A percentile compares a stretch with the other conserved stretches of the same genome.
These are phyloP conservation scores for Phtheirospermum japonicum DNA, from an alignment of 257 asterid species.

Conservation along the genomic window DNA sequence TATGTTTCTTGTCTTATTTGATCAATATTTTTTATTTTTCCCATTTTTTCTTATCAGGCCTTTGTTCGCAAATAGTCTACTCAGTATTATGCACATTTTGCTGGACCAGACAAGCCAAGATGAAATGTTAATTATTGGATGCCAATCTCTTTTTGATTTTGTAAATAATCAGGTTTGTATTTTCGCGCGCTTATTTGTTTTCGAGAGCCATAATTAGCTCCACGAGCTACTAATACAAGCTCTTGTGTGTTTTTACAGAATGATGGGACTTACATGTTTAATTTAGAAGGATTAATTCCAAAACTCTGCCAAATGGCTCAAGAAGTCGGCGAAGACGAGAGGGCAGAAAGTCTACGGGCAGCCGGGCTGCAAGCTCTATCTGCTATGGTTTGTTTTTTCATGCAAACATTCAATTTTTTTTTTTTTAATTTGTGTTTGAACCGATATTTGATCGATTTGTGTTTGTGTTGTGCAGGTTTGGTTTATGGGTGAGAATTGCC, in stretches of 20 bases:
- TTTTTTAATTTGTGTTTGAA: constrained; percentile 4
- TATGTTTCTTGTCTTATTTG: neutral
- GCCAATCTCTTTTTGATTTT: constrained; percentile 87
- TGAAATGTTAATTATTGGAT: constrained; percentile 77
- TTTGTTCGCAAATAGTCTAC: constrained; percentile 80
- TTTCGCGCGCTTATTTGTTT: constrained; percentile 7
- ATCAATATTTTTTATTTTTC: neutral
- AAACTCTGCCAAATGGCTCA: constrained; percentile 86
- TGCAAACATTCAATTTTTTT: no score
- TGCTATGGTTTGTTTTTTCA: constrained; percentile 56
- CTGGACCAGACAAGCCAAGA: constrained; percentile 83
- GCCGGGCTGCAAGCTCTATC: constrained; percentile 81
- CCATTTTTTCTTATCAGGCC: constrained; percentile 56
- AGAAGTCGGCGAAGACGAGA: constrained; percentile 78
- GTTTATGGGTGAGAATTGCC: constrained; percentile 95
- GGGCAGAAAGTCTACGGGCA: constrained; percentile 51
- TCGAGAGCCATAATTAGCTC: no score
- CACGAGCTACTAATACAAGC: constrained; percentile 15
- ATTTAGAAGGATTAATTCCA: constrained; percentile 79
- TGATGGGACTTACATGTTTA: constrained; percentile 86
- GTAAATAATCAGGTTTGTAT: constrained; percentile 88
- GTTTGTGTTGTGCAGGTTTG: constrained; percentile 56
- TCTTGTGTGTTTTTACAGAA: constrained; percentile 50
- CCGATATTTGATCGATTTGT: neutral
- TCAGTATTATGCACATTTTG: constrained; percentile 66